Percentiles rank a stretch among this genome's conserved stretches.
Evolutionary conservation across 2,329 filamentous ascomycete genomes (phyloP).

Genomic region (Eurotiales sp.): DNA sequence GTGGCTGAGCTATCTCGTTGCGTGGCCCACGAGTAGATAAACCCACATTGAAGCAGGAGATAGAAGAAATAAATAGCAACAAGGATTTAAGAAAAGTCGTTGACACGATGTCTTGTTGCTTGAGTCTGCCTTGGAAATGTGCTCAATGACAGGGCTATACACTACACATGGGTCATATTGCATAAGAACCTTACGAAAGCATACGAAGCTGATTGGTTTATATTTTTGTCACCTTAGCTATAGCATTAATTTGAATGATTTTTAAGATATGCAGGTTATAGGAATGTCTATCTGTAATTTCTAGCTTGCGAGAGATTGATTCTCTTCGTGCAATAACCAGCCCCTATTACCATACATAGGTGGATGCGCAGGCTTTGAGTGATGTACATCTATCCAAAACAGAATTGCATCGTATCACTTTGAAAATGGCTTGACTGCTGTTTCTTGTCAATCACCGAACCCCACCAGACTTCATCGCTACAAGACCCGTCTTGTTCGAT

Average conservation of each 20-base stretch:
- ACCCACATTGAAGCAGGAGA: too few relatives aligned
- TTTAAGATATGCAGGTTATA: neutral
- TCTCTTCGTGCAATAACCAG: too few relatives aligned
- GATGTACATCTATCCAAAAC: conserved; percentile 2
- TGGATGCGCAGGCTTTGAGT: too few relatives aligned
- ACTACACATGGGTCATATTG: too few relatives aligned
- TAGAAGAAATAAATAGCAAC: neutral
- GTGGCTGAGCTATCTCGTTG: conserved; percentile 72
- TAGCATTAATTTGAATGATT: neutral
- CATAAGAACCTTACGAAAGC: neutral
- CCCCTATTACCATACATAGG: too few relatives aligned
- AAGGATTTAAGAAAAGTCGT: neutral
- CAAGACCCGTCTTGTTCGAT: neutral
- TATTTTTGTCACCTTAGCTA: neutral
- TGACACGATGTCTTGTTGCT: neutral
- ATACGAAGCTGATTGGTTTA: neutral
- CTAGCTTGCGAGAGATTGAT: too few relatives aligned
- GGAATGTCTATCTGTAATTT: too few relatives aligned
- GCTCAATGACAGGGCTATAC: too few relatives aligned
- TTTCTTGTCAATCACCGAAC: conserved; percentile 4
- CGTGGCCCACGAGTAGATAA: conserved; percentile 21
- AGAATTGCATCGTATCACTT: neutral
- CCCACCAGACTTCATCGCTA: conserved; percentile 3
- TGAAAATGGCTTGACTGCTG: neutral
- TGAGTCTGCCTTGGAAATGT: too few relatives aligned